Evolutionary conservation across 2,329 filamentous ascomycete genomes (phyloP), one percentile per base, ranked within the genome.

Genomic region (Periglandula ipomoeae): DNA sequence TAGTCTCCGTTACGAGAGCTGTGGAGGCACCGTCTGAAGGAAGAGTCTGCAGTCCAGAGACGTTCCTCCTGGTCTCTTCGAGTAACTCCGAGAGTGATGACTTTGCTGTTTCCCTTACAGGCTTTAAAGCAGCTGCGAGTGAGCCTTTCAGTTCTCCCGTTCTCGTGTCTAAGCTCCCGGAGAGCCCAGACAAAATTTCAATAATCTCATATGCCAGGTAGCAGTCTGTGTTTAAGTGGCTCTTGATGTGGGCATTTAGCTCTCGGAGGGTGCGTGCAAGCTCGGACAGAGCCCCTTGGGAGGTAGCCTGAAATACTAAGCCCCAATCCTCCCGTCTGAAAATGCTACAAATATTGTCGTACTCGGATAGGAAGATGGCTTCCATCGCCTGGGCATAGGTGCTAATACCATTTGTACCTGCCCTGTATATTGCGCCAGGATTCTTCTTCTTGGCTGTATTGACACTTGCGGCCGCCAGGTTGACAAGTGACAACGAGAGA

Each of bases 181-280:
- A 89, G 43, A 95, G 75, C 11, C 78, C 78, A 1, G 88, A 87
- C 42, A 97, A 81, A 52, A 96, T 87, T 59, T 95, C 91, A 27
- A 94, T 87, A 27, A 97, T 87, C 63, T 98, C 93, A 64, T 95
- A 98, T 7, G 89, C 89, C 44, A 98, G 77, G 64, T 88, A 97
- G 66, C 91, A 97, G 65, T 98, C 93, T 0, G 89, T 95, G 56
- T 82, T 79, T 35, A 96, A 71, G 61, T 96, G 90, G 37, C 78
- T 72, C 62, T 90, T 89, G 66, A 97, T 89, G 60, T 96, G 90
- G 44, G 80, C 77, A 64, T 97, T 96, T 27, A 98, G 75, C 60
- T 97, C 91, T 24, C 87, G 81, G 47, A 97, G 68, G 0, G 93
- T 96, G 57, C 88, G 83, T 5, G 85, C 82, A 57, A 97, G 85